Evolutionary conservation across 345 rosid species (phyloP).

Genomic region (thale cress (Arabidopsis thaliana)): DNA sequence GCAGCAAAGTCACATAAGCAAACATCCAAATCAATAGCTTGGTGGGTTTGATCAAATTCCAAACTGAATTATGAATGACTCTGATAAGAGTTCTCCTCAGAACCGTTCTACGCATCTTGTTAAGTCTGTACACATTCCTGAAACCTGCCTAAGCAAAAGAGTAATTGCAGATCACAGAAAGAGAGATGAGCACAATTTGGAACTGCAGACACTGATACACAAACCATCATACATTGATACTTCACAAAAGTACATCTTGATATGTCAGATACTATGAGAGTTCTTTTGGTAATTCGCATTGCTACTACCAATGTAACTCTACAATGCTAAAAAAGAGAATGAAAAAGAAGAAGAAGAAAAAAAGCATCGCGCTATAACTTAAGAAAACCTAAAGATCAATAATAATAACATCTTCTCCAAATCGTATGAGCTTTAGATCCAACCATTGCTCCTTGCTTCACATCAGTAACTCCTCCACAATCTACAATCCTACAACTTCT

Average conservation of each 20-base stretch:
- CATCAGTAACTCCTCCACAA: slow-evolving; percentile 37
- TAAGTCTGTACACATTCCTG: slow-evolving; percentile 15
- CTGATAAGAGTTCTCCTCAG: neutral
- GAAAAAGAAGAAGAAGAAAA: slow-evolving; percentile 1
- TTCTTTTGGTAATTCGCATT: slow-evolving; percentile 34
- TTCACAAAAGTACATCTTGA: slow-evolving; percentile 46
- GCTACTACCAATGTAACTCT: slow-evolving; percentile 42
- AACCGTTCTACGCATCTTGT: neutral
- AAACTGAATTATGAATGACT: slow-evolving; percentile 31
- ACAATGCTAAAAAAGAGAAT: slow-evolving; percentile 28
- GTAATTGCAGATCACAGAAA: slow-evolving; percentile 22
- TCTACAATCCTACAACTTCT: slow-evolving; percentile 40
- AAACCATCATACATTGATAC: slow-evolving; percentile 48
- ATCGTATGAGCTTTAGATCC: slow-evolving; percentile 31
- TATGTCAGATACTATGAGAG: slow-evolving; percentile 40
- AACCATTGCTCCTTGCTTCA: slow-evolving; percentile 35
- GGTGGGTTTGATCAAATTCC: slow-evolving; percentile 37
- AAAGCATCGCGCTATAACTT: slow-evolving; percentile 35
- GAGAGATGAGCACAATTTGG: slow-evolving; percentile 3
- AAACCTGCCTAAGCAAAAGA: slow-evolving; percentile 23
- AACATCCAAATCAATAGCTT: slow-evolving; percentile 44
- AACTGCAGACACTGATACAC: slow-evolving; percentile 32
- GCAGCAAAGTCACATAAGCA: slow-evolving; percentile 48
- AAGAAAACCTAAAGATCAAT: slow-evolving; percentile 38
- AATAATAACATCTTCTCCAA: slow-evolving; percentile 43